phyloP scores from a whole-genome alignment of 2,329 filamentous ascomycete species.

The Colletotrichum godetiae region DNA sequence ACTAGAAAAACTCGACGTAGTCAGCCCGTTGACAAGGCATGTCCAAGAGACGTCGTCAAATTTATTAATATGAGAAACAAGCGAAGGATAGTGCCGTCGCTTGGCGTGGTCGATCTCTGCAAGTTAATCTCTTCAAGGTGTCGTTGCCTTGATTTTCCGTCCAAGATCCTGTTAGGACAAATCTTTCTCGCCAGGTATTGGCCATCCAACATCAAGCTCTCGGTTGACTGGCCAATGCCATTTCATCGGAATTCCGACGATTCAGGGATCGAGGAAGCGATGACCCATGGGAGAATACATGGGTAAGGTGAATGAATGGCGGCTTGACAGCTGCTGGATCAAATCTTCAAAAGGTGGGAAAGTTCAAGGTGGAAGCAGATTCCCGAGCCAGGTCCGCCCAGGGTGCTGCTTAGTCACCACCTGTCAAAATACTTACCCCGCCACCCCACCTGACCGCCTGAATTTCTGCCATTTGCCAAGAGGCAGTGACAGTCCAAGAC shows the following conservation, averaged over 20 bases:
- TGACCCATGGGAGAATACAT: not conserved
- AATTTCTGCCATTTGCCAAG: not conserved
- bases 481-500: conserved; percentile 5
- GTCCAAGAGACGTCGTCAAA: conserved; percentile 11
- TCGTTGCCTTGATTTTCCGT: conserved; percentile 14
- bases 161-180: not conserved
- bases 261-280: conserved; percentile 7
- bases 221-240: conserved; percentile 5
- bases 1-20: not conserved
- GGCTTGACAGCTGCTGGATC: not conserved
- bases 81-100: conserved; percentile 1
- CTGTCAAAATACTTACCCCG: not conserved
- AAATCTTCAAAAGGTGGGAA: not conserved
- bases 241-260: conserved; percentile 5
- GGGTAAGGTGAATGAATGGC: conserved; percentile 21
- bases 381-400: not conserved
- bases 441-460: conserved; percentile 27
- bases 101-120: conserved; percentile 32
- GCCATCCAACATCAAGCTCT: not conserved
- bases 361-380: not conserved
- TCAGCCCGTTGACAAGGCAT: not conserved
- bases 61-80: conserved; percentile 12
- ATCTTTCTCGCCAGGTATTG: conserved; percentile 1
- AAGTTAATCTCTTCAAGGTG: conserved; percentile 17
- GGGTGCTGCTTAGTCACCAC: conserved; percentile 21